These are phyloP conservation scores for Calonectria honghensis DNA, from an alignment of 2,329 filamentous ascomycete genomes.

Conservation along the genomic window DNA sequence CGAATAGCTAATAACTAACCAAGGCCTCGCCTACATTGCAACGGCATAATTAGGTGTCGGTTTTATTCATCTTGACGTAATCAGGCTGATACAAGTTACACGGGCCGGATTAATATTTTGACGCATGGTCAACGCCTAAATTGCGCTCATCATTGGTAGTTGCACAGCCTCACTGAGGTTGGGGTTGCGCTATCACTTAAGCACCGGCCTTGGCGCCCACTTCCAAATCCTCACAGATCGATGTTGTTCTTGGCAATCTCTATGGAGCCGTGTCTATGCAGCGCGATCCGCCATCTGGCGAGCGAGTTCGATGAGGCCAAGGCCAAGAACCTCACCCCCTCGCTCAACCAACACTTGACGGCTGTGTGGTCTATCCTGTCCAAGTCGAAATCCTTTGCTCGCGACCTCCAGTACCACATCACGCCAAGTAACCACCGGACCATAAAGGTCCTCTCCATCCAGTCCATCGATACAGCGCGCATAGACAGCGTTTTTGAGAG, in stretches of 20 bases:
- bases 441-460: slow-evolving; percentile 54
- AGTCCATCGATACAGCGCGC: slow-evolving; percentile 43
- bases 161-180: slow-evolving; percentile 19
- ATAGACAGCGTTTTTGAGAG: slow-evolving; percentile 44
- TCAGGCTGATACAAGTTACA: slow-evolving; percentile 4
- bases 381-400: slow-evolving; percentile 55
- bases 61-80: slow-evolving; percentile 7
- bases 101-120: slow-evolving; percentile 23
- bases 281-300: slow-evolving; percentile 48
- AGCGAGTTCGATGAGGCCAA: slow-evolving; percentile 48
- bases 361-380: slow-evolving; percentile 52
- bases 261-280: slow-evolving; percentile 51
- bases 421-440: slow-evolving; percentile 57
- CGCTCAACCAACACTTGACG: slow-evolving; percentile 54
- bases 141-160: slow-evolving; percentile 12
- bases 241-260: slow-evolving; percentile 29
- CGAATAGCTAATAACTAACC: too few relatives aligned
- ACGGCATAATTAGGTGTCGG: not conserved
- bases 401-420: slow-evolving; percentile 57
- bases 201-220: slow-evolving; percentile 17
- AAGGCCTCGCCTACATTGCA: not conserved
- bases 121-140: slow-evolving; percentile 20
- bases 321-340: slow-evolving; percentile 49
- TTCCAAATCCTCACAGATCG: slow-evolving; percentile 7
- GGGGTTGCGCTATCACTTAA: slow-evolving; percentile 26